Evolutionary conservation across 2,329 filamentous ascomycete species (phyloP), one percentile per base, ranked within the genome.

Genomic region (Cercospora sp.): DNA sequence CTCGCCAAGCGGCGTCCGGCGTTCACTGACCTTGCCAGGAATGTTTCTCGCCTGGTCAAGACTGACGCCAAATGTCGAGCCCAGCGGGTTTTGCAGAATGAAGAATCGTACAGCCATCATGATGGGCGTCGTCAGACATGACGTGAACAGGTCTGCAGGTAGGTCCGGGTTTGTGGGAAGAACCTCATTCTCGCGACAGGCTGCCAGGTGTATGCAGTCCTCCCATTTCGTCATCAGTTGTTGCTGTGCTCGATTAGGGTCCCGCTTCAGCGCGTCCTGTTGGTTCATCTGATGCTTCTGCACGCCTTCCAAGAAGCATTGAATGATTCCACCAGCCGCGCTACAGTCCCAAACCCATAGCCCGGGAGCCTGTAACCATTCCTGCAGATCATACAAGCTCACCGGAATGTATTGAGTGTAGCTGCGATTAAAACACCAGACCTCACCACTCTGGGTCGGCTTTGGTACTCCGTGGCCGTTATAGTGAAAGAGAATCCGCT

Each of bases 401-500:
- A 99, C 92, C 0, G 95, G 95, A 51, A 99, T 99, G 78, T 99
- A 99, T 80, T 99, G 95, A 0, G 95, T 99, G 79, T 97, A 99
- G 73, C 93, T 98, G 74, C 95, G 94, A 81, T 99, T 99, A 80
- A 99, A 99, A 5, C 98, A 96, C 95, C 95, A 99, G 21, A 99
- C 97, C 80, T 99, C 95, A 13, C 95, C 95, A 4, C 94, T 97
- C 3, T 91, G 89, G 0, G 95, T 99, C 3, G 95, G 95, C 76
- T 97, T 93, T 1, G 95, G 95, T 10, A 99, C 95, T 58, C 95
- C 95, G 79, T 99, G 95, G 16, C 95, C 95, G 75, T 99, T 99
- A 84, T 99, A 99, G 79, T 99, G 95, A 75, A 99, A 92, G n/a
- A 99, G 84, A 1, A 99, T 93, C 61, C 95, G 87, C 82, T 99